Base-by-base conservation (phyloP, 805 yeast genomes). In the Nakazawaea wickerhamii region DNA sequence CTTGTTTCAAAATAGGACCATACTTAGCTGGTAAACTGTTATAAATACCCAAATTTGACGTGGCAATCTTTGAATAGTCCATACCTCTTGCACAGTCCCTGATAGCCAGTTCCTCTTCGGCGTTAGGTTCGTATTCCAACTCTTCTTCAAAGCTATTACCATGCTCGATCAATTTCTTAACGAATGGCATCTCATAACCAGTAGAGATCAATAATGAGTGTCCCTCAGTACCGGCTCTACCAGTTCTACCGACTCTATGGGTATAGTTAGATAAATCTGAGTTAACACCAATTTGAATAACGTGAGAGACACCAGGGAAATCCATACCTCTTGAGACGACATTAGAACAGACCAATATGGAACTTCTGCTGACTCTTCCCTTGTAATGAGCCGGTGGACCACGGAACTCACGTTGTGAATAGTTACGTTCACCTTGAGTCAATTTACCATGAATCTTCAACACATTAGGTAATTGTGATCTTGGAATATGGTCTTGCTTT, bases 241-340 rank as follows among this genome's bases (percentile, higher is more conserved):
- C 98, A 13, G 97, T 91, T 71, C 98, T 81, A 47, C 98, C 98
- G 56, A 91, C 82, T 62, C 95, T 82, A 65, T 91, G 98, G 45
- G 89, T 79, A 59, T 90, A 89, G 49, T 84, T 82, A n/a, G 90
- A 77, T 19, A 79, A 63, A 45, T 81, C 86, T 36, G 71, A 64
- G 47, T 93, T 86, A n/a, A 81, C 72, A 50, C 91, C 85, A 42
- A 87, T 61, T 67, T 91, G 97, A 53, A 84, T 67, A 40, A 91
- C 97, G 57, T 87, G 86, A 20, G 88, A 65, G 22, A 91, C 95
- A 52, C 78, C 77, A 44, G 90, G 93, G 73, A 91, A 86, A 67
- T 91, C 97, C 83, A 91, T 81, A 52, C 98, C 98, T 65, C 98
- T 79, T 11, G 97, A 96, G 48, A 90, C 95, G 46, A 91, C 97